These are phyloP conservation scores for Hypoxylon fragiforme DNA, from an alignment of 495 filamentous ascomycete genomes.

Conservation along the genomic window DNA sequence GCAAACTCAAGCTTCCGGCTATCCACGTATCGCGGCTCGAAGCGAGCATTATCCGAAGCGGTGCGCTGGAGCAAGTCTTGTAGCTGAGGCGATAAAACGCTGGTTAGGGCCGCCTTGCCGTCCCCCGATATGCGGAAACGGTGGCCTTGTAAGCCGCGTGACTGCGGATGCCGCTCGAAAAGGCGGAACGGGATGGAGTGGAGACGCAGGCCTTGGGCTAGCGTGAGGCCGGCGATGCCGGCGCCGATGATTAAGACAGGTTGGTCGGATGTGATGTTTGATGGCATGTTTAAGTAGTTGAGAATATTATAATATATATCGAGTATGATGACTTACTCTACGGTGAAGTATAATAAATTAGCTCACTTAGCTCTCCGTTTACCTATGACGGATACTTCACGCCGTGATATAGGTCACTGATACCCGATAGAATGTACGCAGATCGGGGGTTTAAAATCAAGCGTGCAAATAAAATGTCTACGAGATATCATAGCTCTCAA, in stretches of 20 bases:
- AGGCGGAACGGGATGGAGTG: slow-evolving; percentile 51
- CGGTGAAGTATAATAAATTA: too few species aligned
- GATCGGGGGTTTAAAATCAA: too few species aligned
- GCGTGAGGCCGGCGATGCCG: slow-evolving; percentile 50
- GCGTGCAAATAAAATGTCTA: too few species aligned
- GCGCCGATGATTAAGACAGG: slow-evolving; percentile 47
- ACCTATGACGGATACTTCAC: too few species aligned
- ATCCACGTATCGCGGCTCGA: slow-evolving; percentile 34
- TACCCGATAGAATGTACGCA: too few species aligned
- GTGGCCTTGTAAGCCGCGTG: slow-evolving; percentile 38
- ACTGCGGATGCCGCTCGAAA: slow-evolving; percentile 48
- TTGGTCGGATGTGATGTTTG: slow-evolving; percentile 1
- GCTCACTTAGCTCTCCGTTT: too few species aligned
- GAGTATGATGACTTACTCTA: too few species aligned
- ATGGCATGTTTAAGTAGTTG: too few species aligned
- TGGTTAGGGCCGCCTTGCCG: slow-evolving; percentile 29
- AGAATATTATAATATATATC: too few species aligned
- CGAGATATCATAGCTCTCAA: too few species aligned
- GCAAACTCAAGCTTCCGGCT: slow-evolving; percentile 21
- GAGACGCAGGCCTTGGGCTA: slow-evolving; percentile 52
- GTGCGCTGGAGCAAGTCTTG: slow-evolving; percentile 25
- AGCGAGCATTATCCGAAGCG: slow-evolving; percentile 11
- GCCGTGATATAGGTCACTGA: too few species aligned
- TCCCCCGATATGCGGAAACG: slow-evolving; percentile 44
- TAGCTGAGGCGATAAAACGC: slow-evolving; percentile 26